Conservation (phyloP, 2,329 filamentous ascomycete genomes). For the Hymenoscyphus linearis region DNA sequence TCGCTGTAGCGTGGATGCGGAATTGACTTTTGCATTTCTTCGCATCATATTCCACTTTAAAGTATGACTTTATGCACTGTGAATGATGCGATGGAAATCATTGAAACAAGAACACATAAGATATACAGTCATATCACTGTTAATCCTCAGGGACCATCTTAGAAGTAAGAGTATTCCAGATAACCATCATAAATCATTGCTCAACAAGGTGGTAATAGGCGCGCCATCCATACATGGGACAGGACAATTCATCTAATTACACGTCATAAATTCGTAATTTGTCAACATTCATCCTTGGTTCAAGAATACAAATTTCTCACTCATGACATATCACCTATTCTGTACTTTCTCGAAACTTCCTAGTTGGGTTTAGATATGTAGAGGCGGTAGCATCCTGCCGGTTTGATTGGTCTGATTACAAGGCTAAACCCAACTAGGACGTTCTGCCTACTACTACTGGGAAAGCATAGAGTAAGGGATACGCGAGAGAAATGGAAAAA, state of each 20-base stretch:
- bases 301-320: neutral
- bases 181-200: neutral
- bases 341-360: too few relatives aligned
- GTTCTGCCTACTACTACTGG: too few relatives aligned
- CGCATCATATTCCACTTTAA: neutral
- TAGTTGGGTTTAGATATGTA: too few relatives aligned
- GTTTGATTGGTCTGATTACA: too few relatives aligned
- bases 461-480: too few relatives aligned
- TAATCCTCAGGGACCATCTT: neutral
- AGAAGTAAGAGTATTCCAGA: neutral
- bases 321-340: neutral
- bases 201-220: neutral
- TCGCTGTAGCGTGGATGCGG: neutral
- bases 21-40: neutral
- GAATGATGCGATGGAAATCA: neutral
- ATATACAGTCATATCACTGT: neutral
- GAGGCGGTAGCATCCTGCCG: too few relatives aligned
- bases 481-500: too few relatives aligned
- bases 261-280: neutral
- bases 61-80: neutral
- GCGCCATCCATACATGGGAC: neutral
- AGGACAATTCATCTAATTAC: neutral
- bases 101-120: neutral
- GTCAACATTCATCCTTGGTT: neutral
- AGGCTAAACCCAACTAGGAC: too few relatives aligned